Evolutionary conservation across 345 rosid genomes (phyloP).

Genomic region (Dovyalis caffra): DNA sequence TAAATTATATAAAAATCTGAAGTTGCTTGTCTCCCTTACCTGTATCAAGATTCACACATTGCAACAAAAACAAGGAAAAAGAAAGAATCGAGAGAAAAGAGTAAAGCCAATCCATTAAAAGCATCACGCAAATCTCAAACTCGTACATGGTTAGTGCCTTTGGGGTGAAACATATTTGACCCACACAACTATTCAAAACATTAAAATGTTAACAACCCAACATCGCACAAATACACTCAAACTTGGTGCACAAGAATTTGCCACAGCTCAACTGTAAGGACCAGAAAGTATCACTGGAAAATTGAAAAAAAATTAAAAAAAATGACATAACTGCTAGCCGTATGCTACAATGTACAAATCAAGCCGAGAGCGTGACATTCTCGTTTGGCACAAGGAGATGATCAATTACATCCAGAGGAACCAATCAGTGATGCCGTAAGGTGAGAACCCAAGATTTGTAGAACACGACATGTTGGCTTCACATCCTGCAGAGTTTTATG

Average conservation of each 20-base stretch:
- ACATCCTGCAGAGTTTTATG: neutral
- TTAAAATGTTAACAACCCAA: neutral
- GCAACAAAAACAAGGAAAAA: neutral
- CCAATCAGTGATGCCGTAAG: neutral
- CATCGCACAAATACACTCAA: conserved; percentile 19
- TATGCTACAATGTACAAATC: conserved; percentile 39
- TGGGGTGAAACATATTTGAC: neutral
- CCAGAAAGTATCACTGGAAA: conserved; percentile 13
- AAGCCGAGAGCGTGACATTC: neutral
- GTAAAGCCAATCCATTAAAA: neutral
- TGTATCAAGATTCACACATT: no score
- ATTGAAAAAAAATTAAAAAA: conserved; percentile 2
- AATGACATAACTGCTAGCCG: neutral
- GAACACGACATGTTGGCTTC: neutral
- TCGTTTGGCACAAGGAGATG: neutral
- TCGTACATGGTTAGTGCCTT: neutral
- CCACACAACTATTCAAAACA: conserved; percentile 2
- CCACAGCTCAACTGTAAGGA: conserved; percentile 4
- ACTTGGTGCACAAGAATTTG: conserved; percentile 1
- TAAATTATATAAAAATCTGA: no score
- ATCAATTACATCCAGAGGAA: neutral
- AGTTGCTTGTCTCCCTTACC: no score
- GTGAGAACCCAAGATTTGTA: conserved; percentile 3
- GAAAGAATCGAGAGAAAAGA: neutral
- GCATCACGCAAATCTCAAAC: neutral